Evolutionary conservation across 345 rosid species (phyloP).

Genomic region (Rubroshorea leprosula): DNA sequence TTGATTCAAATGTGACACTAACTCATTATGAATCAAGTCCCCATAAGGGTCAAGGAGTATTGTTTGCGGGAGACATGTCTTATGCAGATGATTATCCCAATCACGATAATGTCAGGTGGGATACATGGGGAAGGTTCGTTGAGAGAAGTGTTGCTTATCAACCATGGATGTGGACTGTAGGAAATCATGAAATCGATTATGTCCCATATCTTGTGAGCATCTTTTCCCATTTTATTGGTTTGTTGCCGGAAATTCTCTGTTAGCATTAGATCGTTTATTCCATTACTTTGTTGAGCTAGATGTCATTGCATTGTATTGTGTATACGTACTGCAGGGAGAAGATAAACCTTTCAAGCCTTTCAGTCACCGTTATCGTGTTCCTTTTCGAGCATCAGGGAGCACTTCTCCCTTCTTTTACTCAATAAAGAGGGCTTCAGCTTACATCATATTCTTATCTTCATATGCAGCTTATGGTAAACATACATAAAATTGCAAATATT

Average conservation of each 20-base stretch:
- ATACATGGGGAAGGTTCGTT: constrained; percentile 81
- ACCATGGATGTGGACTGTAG: constrained; percentile 95
- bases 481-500: too few species aligned
- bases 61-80: constrained; percentile 82
- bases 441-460: constrained; percentile 74
- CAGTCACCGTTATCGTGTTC: constrained; percentile 57
- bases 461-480: constrained; percentile 80
- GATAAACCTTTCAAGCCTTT: constrained; percentile 74
- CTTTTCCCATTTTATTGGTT: background rate
- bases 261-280: too few species aligned
- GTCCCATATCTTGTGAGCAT: constrained; percentile 55
- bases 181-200: constrained; percentile 89
- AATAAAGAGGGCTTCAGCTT: constrained; percentile 85
- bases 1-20: constrained; percentile 75
- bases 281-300: too few species aligned
- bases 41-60: constrained; percentile 52
- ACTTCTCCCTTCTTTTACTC: constrained; percentile 87
- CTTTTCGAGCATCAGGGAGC: constrained; percentile 66
- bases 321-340: constrained; percentile 76
- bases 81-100: constrained; percentile 72
- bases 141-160: constrained; percentile 89
- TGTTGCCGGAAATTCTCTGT: too few species aligned
- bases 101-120: constrained; percentile 81
- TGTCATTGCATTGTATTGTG: too few species aligned
- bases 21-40: constrained; percentile 74